These are phyloP conservation scores for Nitzschia sp. DNA, from an alignment of 108 stramenopile genomes.

Conservation along the genomic window DNA sequence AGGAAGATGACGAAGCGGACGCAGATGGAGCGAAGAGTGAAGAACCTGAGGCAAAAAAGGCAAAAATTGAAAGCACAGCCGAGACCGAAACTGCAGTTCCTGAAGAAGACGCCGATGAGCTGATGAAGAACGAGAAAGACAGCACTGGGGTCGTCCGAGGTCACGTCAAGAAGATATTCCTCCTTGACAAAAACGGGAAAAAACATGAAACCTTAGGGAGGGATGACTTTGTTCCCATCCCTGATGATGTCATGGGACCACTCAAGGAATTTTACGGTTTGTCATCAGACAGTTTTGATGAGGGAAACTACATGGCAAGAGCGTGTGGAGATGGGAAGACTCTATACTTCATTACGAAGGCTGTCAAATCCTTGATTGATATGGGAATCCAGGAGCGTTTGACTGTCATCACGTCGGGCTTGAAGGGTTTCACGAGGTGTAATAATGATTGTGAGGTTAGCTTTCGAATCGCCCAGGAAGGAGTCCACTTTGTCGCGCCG, in stretches of 20 bases:
- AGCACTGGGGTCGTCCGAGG: constrained; percentile 3
- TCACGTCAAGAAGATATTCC: constrained; percentile 22
- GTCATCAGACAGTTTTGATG: constrained; percentile 52
- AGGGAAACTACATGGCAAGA: constrained; percentile 72
- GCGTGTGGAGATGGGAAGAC: constrained; percentile 72
- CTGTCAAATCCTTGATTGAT: constrained; percentile 72
- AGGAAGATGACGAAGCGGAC: constrained; percentile 9
- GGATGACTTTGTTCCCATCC: constrained; percentile 71
- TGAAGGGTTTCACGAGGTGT: constrained; percentile 75
- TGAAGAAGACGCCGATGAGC: constrained; percentile 23
- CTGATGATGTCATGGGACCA: constrained; percentile 53
- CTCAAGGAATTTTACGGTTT: constrained; percentile 77
- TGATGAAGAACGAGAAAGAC: constrained; percentile 12
- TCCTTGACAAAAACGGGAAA: constrained; percentile 37
- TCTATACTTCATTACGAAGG: constrained; percentile 70
- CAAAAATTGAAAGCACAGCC: constrained; percentile 12
- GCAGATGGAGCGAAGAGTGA: constrained; percentile 7
- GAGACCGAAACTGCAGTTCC: too few relatives aligned
- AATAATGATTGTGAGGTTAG: constrained; percentile 50
- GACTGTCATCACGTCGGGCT: constrained; percentile 76
- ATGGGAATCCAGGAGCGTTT: constrained; percentile 68
- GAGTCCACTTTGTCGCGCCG: constrained; percentile 72
- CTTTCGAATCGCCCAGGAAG: constrained; percentile 81
- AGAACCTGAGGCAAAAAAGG: constrained; percentile 20
- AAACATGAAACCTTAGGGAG: constrained; percentile 49